Evolutionary conservation across 2,329 filamentous ascomycete species (phyloP).

Genomic region (Hypoxylon sp.): DNA sequence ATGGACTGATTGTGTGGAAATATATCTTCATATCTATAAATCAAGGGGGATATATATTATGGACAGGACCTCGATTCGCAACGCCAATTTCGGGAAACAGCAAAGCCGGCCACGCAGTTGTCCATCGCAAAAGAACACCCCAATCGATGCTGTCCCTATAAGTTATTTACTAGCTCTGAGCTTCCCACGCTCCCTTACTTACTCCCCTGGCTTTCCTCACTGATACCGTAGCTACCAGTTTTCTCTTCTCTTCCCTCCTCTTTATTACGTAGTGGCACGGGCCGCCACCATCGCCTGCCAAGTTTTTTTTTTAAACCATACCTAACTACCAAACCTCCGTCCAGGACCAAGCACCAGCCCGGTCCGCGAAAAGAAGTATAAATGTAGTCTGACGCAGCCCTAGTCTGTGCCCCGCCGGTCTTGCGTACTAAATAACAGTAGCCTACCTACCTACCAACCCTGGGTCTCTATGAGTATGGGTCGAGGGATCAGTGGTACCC

Average conservation of each 20-base stretch:
- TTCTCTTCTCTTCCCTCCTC: slow-evolving; percentile 5
- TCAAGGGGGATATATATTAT: slow-evolving; percentile 34
- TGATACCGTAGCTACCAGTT: slow-evolving; percentile 3
- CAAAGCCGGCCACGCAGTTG: slow-evolving; percentile 10
- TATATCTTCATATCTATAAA: slow-evolving; percentile 30
- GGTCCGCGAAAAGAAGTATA: slow-evolving; percentile 22
- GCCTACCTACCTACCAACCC: not conserved
- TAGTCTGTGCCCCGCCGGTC: slow-evolving; percentile 2
- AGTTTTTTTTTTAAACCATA: slow-evolving; percentile 21
- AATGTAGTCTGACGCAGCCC: slow-evolving; percentile 26
- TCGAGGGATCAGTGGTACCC: slow-evolving; percentile 30
- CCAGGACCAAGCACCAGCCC: slow-evolving; percentile 7
- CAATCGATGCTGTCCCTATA: slow-evolving; percentile 32
- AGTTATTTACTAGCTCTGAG: slow-evolving; percentile 27
- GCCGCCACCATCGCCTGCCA: slow-evolving; percentile 13
- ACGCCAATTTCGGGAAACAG: slow-evolving; percentile 27
- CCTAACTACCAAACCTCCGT: slow-evolving; percentile 10
- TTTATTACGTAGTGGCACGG: slow-evolving; percentile 15
- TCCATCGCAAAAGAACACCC: slow-evolving; percentile 29
- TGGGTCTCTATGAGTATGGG: not conserved
- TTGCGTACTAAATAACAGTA: slow-evolving; percentile 17
- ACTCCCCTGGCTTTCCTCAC: slow-evolving; percentile 1
- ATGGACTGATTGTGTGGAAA: not conserved
- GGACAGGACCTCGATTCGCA: slow-evolving; percentile 23
- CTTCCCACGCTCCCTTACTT: not conserved